These are phyloP conservation scores for Penicillium corylophilum DNA, from an alignment of 2,329 filamentous ascomycete species.

Conservation along the genomic window DNA sequence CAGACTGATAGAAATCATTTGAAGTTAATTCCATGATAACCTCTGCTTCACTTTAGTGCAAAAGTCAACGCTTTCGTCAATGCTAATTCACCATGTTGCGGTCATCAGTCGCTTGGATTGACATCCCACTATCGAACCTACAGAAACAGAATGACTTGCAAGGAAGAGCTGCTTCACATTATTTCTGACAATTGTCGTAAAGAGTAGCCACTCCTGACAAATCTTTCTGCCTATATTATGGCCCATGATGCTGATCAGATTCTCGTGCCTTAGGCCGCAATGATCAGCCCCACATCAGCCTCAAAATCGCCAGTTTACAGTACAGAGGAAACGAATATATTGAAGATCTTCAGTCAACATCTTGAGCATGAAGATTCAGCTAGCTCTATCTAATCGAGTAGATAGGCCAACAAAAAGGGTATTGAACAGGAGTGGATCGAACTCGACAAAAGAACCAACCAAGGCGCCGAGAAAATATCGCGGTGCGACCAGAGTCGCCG, in stretches of 20 bases:
- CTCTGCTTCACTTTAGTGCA: too few species aligned
- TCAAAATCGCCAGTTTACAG: not conserved
- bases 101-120: too few species aligned
- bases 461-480: not conserved
- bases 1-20: too few species aligned
- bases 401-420: not conserved
- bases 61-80: too few species aligned
- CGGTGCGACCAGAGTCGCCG: not conserved
- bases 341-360: not conserved
- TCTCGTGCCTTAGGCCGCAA: not conserved
- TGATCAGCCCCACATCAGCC: not conserved
- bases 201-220: not conserved
- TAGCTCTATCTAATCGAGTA: not conserved
- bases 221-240: not conserved
- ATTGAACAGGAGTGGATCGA: not conserved
- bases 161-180: too few species aligned
- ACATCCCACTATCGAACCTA: too few species aligned
- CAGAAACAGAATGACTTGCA: too few species aligned
- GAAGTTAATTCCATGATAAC: too few species aligned
- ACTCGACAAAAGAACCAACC: not conserved
- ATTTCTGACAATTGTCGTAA: too few species aligned
- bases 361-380: not conserved
- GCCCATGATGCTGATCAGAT: not conserved
- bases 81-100: too few species aligned
- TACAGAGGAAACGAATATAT: not conserved